A percentile compares a stretch with the other conserved stretches of the same genome.
phyloP scores from a whole-genome alignment of 1,284 basidiomycete species.

The Erythrobasidium hasegawianum region DNA sequence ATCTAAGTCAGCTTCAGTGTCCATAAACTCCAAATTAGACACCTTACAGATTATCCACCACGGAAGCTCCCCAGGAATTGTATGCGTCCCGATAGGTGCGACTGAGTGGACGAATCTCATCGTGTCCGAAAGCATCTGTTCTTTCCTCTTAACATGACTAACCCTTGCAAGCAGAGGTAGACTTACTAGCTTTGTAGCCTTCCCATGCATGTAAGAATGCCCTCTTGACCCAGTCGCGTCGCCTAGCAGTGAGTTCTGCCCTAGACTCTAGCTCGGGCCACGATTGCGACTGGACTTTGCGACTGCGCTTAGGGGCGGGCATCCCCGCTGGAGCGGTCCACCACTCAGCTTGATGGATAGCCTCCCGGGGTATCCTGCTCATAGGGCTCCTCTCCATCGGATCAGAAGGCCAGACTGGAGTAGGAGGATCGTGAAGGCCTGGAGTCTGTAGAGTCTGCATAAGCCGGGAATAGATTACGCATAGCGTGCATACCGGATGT shows the following conservation, averaged over 20 bases:
- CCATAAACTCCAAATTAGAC: neutral
- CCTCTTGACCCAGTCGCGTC: conserved; percentile 52
- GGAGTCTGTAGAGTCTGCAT: conserved; percentile 8
- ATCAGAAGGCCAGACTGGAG: conserved; percentile 15
- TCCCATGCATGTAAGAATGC: conserved; percentile 29
- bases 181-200: conserved; percentile 45
- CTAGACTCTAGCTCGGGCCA: neutral
- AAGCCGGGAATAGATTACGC: neutral
- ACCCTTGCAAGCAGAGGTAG: neutral
- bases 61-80: conserved; percentile 79
- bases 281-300: conserved; percentile 9
- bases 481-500: conserved; percentile 5
- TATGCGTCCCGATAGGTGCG: conserved; percentile 51
- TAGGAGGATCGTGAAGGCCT: conserved; percentile 29
- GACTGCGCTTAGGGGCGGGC: conserved; percentile 3
- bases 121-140: conserved; percentile 57
- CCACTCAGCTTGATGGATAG: neutral
- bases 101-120: conserved; percentile 58
- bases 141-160: conserved; percentile 53
- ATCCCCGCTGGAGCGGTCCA: conserved; percentile 2
- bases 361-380: neutral
- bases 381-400: neutral
- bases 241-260: neutral
- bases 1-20: neutral
- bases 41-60: conserved; percentile 60